Evolutionary conservation across 2,329 filamentous ascomycete genomes (phyloP), one percentile per base, ranked within the genome.

Genomic region (Cadophora malorum): DNA sequence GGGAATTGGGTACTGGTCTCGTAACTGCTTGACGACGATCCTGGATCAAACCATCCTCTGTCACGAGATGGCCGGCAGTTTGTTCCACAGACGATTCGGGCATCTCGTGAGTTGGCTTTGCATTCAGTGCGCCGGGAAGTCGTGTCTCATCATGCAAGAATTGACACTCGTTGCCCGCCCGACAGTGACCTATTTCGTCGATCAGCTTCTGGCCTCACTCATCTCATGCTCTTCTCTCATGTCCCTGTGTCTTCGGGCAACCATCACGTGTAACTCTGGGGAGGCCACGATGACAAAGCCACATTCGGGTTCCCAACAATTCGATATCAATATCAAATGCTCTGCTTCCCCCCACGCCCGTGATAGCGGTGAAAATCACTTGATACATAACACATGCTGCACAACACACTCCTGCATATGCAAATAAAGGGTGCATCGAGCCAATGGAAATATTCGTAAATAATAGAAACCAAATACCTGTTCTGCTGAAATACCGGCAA

Each of bases 151-250:
- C 80, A 74, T 87, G 85, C 70, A 81, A 74, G 75, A 81, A 87
- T 38, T 80, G 81, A 73, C 85, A 87, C 62, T 80, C 75, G 71
- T 81, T 78, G 64, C 85, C 85, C 69, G 83, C 80, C 74, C 84
- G 80, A 77, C 85, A 87, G 68, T 56, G 68, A 41, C 75, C 75
- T 85, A 83, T 84, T 35, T 63, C 61, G 45, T 53, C 52, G 59
- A 67, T 77, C 68, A 76, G 75, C 68, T 58, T 70, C 70, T 67
- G 65, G 64, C 62, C 67, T 67, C 53, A 68, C 69, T 71, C 55
- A 69, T 66, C 31, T 63, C 47, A 28, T 64, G 41, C 25, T 55
- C 41, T 56, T 38, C 21, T 63, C 58, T 67, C 69, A 60, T 67
- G 67, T 60, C 66, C 47, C 62, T 50, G 58, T 60, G 53, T 64